These are phyloP conservation scores for Taphrina wiesneri DNA, from an alignment of 1,139 yeast species.

Conservation along the genomic window DNA sequence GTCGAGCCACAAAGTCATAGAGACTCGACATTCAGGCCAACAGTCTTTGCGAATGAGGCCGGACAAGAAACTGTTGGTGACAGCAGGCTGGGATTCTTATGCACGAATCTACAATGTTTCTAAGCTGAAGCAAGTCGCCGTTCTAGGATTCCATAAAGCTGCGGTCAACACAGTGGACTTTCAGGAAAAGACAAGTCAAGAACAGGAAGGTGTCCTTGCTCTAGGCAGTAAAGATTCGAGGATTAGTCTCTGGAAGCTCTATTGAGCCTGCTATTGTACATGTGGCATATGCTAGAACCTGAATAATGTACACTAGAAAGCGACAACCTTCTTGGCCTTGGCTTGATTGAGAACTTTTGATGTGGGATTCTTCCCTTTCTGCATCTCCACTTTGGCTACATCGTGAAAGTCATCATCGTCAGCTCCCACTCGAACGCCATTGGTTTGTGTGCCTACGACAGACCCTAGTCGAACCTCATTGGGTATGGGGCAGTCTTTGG, in stretches of 20 bases:
- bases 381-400: conserved; percentile 17
- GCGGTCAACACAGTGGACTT: conserved; percentile 15
- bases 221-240: conserved; percentile 29
- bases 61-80: conserved; percentile 8
- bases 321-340: conserved; percentile 7
- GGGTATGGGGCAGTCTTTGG: conserved; percentile 34
- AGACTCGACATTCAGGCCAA: conserved; percentile 27
- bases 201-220: conserved; percentile 7
- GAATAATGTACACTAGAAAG: conserved; percentile 6
- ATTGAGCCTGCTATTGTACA: background rate
- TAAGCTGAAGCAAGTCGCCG: conserved; percentile 26
- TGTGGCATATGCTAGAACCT: background rate
- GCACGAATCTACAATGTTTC: conserved; percentile 1
- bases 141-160: conserved; percentile 19
- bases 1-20: background rate
- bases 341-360: background rate
- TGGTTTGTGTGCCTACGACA: conserved; percentile 30
- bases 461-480: conserved; percentile 34
- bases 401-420: conserved; percentile 37
- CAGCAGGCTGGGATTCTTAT: conserved; percentile 28
- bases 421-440: conserved; percentile 17
- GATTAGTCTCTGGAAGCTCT: conserved; percentile 33
- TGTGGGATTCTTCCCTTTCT: background rate
- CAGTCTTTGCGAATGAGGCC: conserved; percentile 16
- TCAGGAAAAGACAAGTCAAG: background rate